Percentiles rank a stretch among this genome's conserved stretches.
Evolutionary conservation across 2,329 filamentous ascomycete genomes (phyloP).

Genomic region (Neonectria coccinea): DNA sequence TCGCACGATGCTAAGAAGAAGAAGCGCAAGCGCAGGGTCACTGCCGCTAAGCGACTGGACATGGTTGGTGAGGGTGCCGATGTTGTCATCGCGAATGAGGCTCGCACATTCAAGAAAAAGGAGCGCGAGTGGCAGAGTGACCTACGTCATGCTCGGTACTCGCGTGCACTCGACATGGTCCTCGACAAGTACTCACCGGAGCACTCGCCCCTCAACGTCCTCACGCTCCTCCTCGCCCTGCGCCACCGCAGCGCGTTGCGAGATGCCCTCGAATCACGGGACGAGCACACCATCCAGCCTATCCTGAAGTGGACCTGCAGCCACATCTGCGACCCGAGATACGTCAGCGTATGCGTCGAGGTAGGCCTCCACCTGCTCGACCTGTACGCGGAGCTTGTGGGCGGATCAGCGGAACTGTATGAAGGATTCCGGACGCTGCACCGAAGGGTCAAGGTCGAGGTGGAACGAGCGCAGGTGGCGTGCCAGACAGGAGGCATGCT

Average conservation of each 20-base stretch:
- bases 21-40: slow-evolving; percentile 72
- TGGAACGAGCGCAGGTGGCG: slow-evolving; percentile 86
- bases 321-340: slow-evolving; percentile 84
- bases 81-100: slow-evolving; percentile 85
- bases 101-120: slow-evolving; percentile 62
- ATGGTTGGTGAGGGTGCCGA: slow-evolving; percentile 87
- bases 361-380: slow-evolving; percentile 86
- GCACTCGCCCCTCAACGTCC: slow-evolving; percentile 70
- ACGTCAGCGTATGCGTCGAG: slow-evolving; percentile 85
- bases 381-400: slow-evolving; percentile 85
- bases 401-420: slow-evolving; percentile 78
- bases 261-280: slow-evolving; percentile 81
- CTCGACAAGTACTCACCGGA: slow-evolving; percentile 66
- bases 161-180: slow-evolving; percentile 81
- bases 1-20: slow-evolving; percentile 78
- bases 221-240: slow-evolving; percentile 86
- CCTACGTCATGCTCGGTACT: slow-evolving; percentile 82
- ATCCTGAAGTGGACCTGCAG: slow-evolving; percentile 85
- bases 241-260: slow-evolving; percentile 89
- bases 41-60: slow-evolving; percentile 71
- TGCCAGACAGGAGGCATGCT: slow-evolving; percentile 89
- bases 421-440: slow-evolving; percentile 76
- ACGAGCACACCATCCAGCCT: slow-evolving; percentile 84
- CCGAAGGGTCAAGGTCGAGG: slow-evolving; percentile 77
- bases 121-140: slow-evolving; percentile 84